phyloP scores from a whole-genome alignment of 1,284 basidiomycete genomes.

The Puccinia brachypodii region DNA sequence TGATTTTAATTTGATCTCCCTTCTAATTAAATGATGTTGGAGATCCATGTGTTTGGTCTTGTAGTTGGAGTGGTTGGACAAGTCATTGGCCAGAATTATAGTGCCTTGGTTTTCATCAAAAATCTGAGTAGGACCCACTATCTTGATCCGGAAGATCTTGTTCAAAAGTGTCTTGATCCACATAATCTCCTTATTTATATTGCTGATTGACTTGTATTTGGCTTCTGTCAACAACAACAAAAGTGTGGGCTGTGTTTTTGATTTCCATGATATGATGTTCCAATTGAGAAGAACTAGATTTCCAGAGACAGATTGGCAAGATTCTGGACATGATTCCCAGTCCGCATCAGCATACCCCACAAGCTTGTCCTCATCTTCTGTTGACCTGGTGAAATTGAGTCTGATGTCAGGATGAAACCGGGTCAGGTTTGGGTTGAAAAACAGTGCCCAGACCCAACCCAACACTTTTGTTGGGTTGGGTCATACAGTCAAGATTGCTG shows the following conservation, averaged over 20 bases:
- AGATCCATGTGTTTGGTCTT: background rate
- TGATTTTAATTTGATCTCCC: background rate
- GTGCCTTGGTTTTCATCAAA: background rate
- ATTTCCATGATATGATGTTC: conserved; percentile 59
- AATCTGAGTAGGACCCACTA: background rate
- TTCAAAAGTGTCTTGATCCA: conserved; percentile 56
- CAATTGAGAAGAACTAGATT: conserved; percentile 57
- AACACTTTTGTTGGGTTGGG: background rate
- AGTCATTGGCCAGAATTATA: background rate
- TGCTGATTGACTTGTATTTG: conserved; percentile 61
- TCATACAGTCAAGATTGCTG: background rate
- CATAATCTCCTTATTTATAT: conserved; percentile 59
- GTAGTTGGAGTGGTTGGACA: background rate
- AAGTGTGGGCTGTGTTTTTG: conserved; percentile 58
- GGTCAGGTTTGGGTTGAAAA: background rate
- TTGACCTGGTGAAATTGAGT: conserved; percentile 55
- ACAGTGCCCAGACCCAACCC: background rate
- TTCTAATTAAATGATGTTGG: background rate
- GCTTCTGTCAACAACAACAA: conserved; percentile 59
- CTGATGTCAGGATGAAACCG: background rate
- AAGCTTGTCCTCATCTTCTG: no score
- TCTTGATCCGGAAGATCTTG: background rate
- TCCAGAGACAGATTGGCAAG: conserved; percentile 58
- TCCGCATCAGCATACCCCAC: conserved; percentile 60
- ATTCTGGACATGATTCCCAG: conserved; percentile 57